Evolutionary conservation across 306 rosid genomes (phyloP).

Genomic region (Mimosa pudica): DNA sequence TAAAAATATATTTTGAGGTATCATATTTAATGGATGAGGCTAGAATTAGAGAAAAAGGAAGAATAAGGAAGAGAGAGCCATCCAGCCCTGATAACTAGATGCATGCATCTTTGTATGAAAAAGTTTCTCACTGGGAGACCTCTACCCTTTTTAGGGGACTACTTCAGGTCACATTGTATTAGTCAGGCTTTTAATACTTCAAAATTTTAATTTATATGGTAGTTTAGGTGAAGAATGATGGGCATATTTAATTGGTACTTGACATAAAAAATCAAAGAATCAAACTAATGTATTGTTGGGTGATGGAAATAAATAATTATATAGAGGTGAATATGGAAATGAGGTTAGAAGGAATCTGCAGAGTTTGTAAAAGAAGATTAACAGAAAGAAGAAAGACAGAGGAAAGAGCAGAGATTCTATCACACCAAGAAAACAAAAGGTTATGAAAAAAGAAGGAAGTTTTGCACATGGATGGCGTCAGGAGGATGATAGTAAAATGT

Average conservation of each 20-base stretch:
- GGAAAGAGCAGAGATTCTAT: constrained; percentile 37
- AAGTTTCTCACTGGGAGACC: too few species aligned
- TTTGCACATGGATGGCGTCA: constrained; percentile 63
- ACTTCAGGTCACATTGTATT: too few species aligned
- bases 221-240: neutral
- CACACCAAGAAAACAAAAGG: constrained; percentile 46
- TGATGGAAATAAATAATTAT: neutral
- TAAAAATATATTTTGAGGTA: too few species aligned
- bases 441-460: constrained; percentile 28
- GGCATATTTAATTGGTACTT: neutral
- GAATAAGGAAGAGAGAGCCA: too few species aligned
- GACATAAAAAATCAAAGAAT: neutral
- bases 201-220: neutral
- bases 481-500: constrained; percentile 36
- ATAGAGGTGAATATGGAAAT: neutral
- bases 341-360: constrained; percentile 37
- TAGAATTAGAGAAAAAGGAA: too few species aligned
- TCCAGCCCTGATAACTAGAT: too few species aligned
- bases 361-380: constrained; percentile 48
- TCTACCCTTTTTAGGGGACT: too few species aligned
- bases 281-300: neutral
- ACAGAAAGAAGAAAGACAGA: constrained; percentile 25
- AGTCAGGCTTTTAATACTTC: too few species aligned
- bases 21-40: too few species aligned
- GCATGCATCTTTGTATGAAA: too few species aligned